Conservation (phyloP, 805 yeast species). For the Yarrowia yakushimensis region DNA sequence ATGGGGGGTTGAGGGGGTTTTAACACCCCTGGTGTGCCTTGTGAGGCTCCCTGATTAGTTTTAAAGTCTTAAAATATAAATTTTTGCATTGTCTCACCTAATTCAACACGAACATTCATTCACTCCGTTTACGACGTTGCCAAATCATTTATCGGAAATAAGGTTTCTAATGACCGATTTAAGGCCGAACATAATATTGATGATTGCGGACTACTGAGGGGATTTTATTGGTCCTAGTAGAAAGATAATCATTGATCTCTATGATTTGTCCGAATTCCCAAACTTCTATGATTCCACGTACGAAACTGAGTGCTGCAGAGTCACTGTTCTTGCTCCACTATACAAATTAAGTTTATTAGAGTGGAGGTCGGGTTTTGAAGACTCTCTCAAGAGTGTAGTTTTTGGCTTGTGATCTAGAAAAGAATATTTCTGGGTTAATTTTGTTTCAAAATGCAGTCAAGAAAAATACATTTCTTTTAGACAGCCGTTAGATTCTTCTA, state of each 20-base stretch:
- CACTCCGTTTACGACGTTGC: not conserved
- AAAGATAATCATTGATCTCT: not conserved
- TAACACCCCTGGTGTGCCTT: no score
- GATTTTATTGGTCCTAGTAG: not conserved
- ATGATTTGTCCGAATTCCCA: not conserved
- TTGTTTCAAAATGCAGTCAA: no score
- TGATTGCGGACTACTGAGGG: not conserved
- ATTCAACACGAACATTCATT: not conserved
- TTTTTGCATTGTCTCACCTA: not conserved
- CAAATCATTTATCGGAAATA: not conserved
- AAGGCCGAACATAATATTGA: not conserved
- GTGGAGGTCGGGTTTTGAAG: not conserved
- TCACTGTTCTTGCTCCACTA: not conserved
- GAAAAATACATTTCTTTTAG: no score
- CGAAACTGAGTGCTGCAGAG: not conserved
- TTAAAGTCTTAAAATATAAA: no score
- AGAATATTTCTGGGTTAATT: no score
- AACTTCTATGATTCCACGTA: not conserved
- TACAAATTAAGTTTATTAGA: not conserved
- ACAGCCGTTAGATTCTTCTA: no score
- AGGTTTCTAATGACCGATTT: not conserved
- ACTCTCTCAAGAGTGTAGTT: not conserved
- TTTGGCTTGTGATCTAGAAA: not conserved
- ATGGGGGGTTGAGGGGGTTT: no score
- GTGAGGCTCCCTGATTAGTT: no score